Conservation (phyloP, 108 stramenopile species). For the Nitzschia putrida region DNA sequence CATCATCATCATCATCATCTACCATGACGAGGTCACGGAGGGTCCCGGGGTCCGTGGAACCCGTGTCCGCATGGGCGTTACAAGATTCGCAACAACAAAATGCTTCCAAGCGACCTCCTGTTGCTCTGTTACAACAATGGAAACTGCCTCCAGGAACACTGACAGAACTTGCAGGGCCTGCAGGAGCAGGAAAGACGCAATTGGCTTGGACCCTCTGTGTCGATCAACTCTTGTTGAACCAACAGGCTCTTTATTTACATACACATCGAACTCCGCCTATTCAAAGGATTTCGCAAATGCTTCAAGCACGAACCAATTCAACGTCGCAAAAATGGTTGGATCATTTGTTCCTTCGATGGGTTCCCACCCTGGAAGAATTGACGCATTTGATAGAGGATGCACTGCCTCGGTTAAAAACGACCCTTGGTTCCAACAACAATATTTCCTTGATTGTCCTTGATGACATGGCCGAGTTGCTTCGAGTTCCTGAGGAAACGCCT, state of each 20-base stretch:
- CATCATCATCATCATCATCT: too few species aligned
- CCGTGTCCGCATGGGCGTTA: neutral
- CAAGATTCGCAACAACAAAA: neutral
- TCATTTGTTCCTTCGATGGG: conserved; percentile 24
- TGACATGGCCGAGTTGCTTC: conserved; percentile 69
- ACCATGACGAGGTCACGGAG: neutral
- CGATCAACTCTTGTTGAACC: conserved; percentile 14
- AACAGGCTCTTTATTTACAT: conserved; percentile 58
- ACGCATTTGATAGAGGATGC: neutral
- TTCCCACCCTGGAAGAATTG: conserved; percentile 38
- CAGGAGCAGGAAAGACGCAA: conserved; percentile 79
- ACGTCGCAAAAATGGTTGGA: conserved; percentile 10
- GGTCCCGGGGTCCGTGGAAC: conserved; percentile 11
- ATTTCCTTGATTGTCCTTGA: conserved; percentile 55
- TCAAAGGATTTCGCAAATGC: conserved; percentile 21
- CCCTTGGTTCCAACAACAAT: conserved; percentile 8
- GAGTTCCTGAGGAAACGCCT: conserved; percentile 27
- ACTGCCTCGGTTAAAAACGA: conserved; percentile 8
- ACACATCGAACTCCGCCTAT: conserved; percentile 44
- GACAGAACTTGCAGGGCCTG: conserved; percentile 68
- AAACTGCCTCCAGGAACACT: conserved; percentile 34
- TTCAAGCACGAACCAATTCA: neutral
- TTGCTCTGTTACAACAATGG: conserved; percentile 14
- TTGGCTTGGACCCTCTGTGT: conserved; percentile 53
- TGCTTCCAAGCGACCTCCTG: neutral